These are phyloP conservation scores for Viola pubescens DNA, from an alignment of 441 rosid genomes.

Conservation along the genomic window DNA sequence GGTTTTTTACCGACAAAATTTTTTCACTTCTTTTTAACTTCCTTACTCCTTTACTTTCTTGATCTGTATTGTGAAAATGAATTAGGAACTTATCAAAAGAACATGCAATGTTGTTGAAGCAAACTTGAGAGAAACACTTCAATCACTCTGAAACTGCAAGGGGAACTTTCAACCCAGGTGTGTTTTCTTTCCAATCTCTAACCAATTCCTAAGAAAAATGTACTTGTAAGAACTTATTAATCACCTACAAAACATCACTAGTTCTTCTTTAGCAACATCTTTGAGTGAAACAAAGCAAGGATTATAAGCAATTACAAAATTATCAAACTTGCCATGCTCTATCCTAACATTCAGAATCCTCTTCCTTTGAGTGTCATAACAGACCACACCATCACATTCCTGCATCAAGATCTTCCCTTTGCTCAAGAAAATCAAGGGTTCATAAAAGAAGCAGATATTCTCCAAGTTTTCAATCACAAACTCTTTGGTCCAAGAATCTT, in stretches of 20 bases:
- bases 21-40: no score
- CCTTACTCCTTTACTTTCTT: no score
- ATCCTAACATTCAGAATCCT: background rate
- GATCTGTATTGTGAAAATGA: no score
- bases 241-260: background rate
- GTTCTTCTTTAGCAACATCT: background rate
- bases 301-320: background rate
- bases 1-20: no score
- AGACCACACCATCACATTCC: background rate
- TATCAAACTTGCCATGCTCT: background rate
- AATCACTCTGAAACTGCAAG: no score
- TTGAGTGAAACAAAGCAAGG: background rate
- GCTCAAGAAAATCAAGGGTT: conserved; percentile 1
- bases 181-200: no score
- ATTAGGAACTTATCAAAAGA: no score
- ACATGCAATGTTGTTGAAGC: no score
- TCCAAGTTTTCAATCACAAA: background rate
- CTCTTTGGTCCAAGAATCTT: background rate
- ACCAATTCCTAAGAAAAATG: no score
- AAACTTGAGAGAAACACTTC: no score
- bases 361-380: background rate
- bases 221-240: background rate
- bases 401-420: background rate
- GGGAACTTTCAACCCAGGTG: no score
- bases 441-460: background rate